Conservation (phyloP, 495 filamentous ascomycete species). For the Xylaria telfairii region DNA sequence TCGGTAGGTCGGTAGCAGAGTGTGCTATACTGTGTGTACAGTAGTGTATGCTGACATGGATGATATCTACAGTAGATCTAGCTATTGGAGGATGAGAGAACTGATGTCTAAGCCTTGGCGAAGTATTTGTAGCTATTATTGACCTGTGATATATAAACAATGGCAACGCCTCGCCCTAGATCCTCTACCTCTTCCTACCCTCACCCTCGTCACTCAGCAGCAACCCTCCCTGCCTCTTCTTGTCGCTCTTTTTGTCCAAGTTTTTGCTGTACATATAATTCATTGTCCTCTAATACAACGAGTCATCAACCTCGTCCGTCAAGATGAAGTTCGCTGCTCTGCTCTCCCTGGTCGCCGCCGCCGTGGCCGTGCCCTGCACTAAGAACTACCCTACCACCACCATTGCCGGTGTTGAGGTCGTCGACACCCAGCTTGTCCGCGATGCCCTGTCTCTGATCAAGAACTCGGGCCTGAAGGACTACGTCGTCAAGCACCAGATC, state of each 20-base stretch:
- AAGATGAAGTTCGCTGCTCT: constrained; percentile 14
- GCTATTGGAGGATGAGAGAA: neutral
- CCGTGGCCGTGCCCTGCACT: neutral
- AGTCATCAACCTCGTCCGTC: neutral
- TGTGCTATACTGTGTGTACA: neutral
- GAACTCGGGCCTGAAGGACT: constrained; percentile 35
- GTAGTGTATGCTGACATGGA: neutral
- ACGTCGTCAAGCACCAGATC: constrained; percentile 54
- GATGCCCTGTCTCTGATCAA: constrained; percentile 47
- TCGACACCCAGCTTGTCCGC: constrained; percentile 33
- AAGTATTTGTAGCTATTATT: neutral
- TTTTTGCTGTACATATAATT: constrained; percentile 6
- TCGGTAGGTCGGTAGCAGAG: neutral
- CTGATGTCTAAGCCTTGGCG: neutral
- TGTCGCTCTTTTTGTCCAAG: constrained; percentile 4
- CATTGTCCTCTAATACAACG: neutral
- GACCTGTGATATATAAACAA: constrained; percentile 6
- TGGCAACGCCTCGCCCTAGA: neutral
- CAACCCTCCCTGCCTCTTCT: constrained; percentile 9
- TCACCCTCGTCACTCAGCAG: neutral
- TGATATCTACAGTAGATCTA: neutral
- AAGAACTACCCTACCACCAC: constrained; percentile 20
- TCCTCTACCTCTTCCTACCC: neutral
- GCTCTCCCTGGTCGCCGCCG: constrained; percentile 12
- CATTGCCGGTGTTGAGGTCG: constrained; percentile 33